Evolutionary conservation across 805 yeast species (phyloP).

Genomic region (Metschnikowia aberdeeniae): DNA sequence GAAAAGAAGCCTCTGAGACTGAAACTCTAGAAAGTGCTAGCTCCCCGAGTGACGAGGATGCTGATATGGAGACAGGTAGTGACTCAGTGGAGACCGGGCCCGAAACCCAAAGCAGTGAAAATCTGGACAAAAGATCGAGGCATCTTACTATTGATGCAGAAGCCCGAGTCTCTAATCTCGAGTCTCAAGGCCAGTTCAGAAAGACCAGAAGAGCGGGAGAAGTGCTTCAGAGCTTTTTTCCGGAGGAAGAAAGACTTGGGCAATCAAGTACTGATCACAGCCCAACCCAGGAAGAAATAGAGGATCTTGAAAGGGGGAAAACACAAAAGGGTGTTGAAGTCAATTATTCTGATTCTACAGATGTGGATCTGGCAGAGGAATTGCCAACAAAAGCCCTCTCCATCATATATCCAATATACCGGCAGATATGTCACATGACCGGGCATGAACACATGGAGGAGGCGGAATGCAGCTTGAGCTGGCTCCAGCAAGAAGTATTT

Average conservation of each 20-base stretch:
- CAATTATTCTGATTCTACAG: constrained; percentile 12
- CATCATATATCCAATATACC: constrained; percentile 6
- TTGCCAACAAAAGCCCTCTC: not conserved
- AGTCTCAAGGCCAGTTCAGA: not conserved
- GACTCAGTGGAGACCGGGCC: too few species aligned
- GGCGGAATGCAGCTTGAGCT: not conserved
- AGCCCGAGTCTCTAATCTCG: too few species aligned
- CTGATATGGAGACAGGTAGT: not conserved
- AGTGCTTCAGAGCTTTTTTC: constrained; percentile 1
- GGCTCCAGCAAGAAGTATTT: constrained; percentile 6
- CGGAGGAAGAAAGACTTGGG: not conserved
- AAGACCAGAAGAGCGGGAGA: not conserved
- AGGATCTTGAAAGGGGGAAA: not conserved
- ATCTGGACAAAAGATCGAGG: too few species aligned
- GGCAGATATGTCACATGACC: constrained; percentile 6
- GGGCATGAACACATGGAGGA: constrained; percentile 1
- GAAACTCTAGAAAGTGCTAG: not conserved
- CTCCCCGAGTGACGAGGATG: not conserved
- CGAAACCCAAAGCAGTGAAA: too few species aligned
- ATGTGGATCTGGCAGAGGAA: constrained; percentile 10
- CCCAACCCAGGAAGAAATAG: not conserved
- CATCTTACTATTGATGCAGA: too few species aligned
- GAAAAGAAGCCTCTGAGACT: not conserved
- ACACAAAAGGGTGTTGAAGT: not conserved
- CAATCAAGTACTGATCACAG: too few species aligned